phyloP scores from a whole-genome alignment of 768 basidiomycete genomes.

The Cystofilobasidium macerans region DNA sequence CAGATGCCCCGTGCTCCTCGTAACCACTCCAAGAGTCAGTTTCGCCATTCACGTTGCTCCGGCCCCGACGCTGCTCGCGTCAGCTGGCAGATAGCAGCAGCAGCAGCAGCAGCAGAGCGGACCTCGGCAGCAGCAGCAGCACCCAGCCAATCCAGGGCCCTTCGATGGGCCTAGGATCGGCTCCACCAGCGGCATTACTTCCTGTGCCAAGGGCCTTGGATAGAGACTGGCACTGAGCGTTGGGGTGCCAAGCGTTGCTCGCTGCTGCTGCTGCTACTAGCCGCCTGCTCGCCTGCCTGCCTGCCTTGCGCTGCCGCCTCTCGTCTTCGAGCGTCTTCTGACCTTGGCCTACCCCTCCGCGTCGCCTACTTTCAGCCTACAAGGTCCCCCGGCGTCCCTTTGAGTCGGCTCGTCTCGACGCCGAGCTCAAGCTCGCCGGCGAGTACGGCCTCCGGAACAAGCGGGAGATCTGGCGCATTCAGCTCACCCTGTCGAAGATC shows the following conservation, averaged over 20 bases:
- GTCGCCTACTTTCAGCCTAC: constrained; percentile 49
- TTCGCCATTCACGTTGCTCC: background rate
- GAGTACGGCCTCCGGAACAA: constrained; percentile 99
- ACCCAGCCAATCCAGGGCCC: too few relatives aligned
- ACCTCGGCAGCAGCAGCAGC: too few relatives aligned
- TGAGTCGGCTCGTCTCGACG: constrained; percentile 96
- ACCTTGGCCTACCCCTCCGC: background rate
- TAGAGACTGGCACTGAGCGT: too few relatives aligned
- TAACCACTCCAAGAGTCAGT: constrained; percentile 28
- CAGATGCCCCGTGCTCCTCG: constrained; percentile 22
- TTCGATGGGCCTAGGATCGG: too few relatives aligned
- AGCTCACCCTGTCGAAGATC: constrained; percentile 96
- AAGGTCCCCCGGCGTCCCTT: constrained; percentile 98
- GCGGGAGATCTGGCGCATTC: constrained; percentile 99
- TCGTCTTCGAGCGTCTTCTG: background rate
- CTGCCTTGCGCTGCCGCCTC: background rate
- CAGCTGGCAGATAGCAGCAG: background rate
- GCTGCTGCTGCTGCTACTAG: too few relatives aligned
- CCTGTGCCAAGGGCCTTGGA: too few relatives aligned
- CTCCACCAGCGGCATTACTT: too few relatives aligned
- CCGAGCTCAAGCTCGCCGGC: constrained; percentile 99
- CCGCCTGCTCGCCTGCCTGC: too few relatives aligned
- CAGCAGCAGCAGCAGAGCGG: background rate
- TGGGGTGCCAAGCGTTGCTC: too few relatives aligned
- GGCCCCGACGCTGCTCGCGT: background rate